phyloP scores from a whole-genome alignment of 2,329 filamentous ascomycete genomes.

The Beauveria brongniartii region DNA sequence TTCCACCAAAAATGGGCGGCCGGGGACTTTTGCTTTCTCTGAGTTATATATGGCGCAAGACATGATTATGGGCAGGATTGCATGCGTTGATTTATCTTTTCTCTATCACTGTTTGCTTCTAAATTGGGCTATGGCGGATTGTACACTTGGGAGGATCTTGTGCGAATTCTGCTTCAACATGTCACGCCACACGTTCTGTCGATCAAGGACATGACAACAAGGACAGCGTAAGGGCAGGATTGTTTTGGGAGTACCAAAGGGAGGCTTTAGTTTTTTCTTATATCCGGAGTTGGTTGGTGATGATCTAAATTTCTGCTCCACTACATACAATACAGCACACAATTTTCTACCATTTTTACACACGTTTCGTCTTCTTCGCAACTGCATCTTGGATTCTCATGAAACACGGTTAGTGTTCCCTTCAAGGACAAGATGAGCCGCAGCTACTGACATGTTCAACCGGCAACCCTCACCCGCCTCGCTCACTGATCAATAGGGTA shows the following conservation, averaged over 20 bases:
- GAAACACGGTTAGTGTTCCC: no score
- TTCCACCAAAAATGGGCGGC: conserved; percentile 9
- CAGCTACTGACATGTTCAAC: no score
- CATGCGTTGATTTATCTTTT: conserved; percentile 5
- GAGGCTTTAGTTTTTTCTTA: background rate
- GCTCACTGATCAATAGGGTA: no score
- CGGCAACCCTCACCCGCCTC: no score
- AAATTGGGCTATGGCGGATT: background rate
- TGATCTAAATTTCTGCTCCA: background rate
- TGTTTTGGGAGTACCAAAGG: background rate
- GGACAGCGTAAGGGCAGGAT: background rate
- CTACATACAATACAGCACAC: background rate
- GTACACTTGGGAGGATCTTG: background rate
- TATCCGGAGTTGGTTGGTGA: conserved; percentile 9
- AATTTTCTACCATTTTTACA: background rate
- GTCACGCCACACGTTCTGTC: background rate
- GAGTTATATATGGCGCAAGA: conserved; percentile 1
- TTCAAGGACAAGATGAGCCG: no score
- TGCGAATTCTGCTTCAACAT: background rate
- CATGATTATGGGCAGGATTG: background rate
- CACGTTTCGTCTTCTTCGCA: background rate
- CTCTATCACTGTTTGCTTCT: conserved; percentile 1
- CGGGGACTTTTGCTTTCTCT: conserved; percentile 9
- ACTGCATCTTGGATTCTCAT: no score
- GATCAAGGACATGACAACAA: background rate